Evolutionary conservation across 192 early-diverging fungal species (phyloP).

Genomic region (Linnemannia schmuckeri): DNA sequence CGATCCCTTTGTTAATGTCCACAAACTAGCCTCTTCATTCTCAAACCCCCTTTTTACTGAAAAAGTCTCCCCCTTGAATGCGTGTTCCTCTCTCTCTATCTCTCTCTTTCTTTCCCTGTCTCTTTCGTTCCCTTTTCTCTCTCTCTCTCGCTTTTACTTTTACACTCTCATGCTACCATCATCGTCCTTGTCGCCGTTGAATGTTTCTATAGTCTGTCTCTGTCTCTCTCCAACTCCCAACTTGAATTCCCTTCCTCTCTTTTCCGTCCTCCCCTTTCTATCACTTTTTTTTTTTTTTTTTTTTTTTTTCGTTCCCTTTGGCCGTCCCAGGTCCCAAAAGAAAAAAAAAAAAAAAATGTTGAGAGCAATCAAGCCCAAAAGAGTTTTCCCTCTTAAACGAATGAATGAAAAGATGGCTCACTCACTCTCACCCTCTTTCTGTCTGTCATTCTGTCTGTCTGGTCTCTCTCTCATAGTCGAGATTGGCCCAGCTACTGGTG

Average conservation of each 20-base stretch:
- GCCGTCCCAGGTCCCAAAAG: background rate
- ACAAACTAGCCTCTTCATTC: no score
- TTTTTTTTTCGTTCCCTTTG: background rate
- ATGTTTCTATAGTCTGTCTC: background rate
- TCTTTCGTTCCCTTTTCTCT: background rate
- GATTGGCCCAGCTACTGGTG: background rate
- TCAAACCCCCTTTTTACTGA: background rate
- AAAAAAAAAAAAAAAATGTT: background rate
- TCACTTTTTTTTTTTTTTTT: background rate
- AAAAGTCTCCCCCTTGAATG: background rate
- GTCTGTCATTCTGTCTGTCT: background rate
- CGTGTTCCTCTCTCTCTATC: background rate
- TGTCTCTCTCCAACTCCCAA: background rate
- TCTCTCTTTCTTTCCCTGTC: background rate
- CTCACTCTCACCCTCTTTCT: background rate
- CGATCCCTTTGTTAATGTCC: no score
- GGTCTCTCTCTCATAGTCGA: background rate
- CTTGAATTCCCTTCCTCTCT: background rate
- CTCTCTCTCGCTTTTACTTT: background rate
- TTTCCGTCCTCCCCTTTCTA: background rate
- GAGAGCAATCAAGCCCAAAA: conserved; percentile 1
- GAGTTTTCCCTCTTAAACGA: background rate
- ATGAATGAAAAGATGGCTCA: background rate
- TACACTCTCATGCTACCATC: background rate
- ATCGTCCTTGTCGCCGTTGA: no score